Conservation (phyloP, 306 rosid genomes). For the Glycine soja region DNA sequence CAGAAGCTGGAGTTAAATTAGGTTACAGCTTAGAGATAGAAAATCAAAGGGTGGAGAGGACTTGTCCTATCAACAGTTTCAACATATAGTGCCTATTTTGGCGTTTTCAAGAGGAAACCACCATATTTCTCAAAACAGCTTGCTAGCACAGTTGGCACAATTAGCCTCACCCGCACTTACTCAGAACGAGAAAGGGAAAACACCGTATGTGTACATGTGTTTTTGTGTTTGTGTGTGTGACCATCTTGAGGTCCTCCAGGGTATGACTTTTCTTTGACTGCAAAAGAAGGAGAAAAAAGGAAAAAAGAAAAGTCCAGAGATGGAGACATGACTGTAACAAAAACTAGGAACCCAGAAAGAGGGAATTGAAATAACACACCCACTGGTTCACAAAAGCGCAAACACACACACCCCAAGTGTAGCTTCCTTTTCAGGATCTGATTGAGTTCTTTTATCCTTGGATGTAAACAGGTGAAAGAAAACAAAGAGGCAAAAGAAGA, state of each 20-base stretch:
- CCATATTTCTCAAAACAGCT: slow-evolving; percentile 36
- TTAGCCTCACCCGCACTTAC: slow-evolving; percentile 41
- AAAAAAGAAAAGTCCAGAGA: slow-evolving; percentile 60
- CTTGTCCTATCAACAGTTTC: slow-evolving; percentile 66
- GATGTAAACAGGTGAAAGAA: slow-evolving; percentile 35
- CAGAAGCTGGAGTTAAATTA: slow-evolving; percentile 46
- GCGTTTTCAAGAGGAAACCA: slow-evolving; percentile 49
- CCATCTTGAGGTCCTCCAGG: slow-evolving; percentile 50
- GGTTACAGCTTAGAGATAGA: slow-evolving; percentile 43
- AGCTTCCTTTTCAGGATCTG: slow-evolving; percentile 58
- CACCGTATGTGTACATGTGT: slow-evolving; percentile 11
- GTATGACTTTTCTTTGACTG: slow-evolving; percentile 80
- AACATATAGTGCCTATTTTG: slow-evolving; percentile 52
- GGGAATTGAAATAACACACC: slow-evolving; percentile 36
- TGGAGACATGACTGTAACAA: slow-evolving; percentile 76
- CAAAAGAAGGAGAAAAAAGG: slow-evolving; percentile 51
- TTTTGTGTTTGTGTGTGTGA: slow-evolving; percentile 31
- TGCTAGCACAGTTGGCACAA: slow-evolving; percentile 40
- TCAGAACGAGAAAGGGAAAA: slow-evolving; percentile 34
- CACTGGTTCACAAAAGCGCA: slow-evolving; percentile 44
- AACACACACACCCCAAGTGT: background rate
- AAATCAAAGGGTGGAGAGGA: slow-evolving; percentile 56
- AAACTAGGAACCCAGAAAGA: slow-evolving; percentile 51
- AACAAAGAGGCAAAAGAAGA: slow-evolving; percentile 26
- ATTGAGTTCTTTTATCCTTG: slow-evolving; percentile 41